Percentiles rank a stretch among this genome's conserved stretches.
phyloP scores from a whole-genome alignment of 176 grass and related monocot genomes.

The Triticum timopheevii region DNA sequence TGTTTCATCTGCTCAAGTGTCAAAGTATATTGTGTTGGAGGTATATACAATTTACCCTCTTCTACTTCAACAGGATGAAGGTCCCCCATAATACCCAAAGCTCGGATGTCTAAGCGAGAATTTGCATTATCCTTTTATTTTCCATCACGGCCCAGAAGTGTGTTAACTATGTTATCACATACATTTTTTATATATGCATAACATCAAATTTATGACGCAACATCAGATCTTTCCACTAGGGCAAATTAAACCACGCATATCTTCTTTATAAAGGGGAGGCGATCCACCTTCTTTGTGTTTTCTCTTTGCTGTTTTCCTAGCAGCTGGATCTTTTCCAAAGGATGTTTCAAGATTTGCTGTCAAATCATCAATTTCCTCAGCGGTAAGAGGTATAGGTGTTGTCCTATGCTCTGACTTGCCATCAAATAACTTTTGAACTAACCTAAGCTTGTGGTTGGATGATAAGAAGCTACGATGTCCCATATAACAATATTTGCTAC shows the following conservation, averaged over 20 bases:
- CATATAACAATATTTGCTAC: neutral
- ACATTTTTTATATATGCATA: constrained; percentile 6
- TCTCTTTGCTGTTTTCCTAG: neutral
- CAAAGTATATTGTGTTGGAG: neutral
- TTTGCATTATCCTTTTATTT: neutral
- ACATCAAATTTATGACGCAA: too few relatives aligned
- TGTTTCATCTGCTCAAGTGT: neutral
- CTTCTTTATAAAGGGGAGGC: too few relatives aligned
- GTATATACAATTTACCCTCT: neutral
- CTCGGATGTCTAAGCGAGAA: neutral
- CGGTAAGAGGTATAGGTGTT: neutral
- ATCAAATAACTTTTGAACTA: constrained; percentile 9
- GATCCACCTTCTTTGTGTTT: neutral
- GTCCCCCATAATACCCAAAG: neutral
- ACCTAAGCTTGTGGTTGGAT: neutral
- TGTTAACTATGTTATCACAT: neutral
- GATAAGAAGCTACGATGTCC: neutral
- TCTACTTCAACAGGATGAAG: neutral
- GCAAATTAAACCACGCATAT: too few relatives aligned
- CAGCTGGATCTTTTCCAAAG: neutral
- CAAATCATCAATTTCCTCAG: neutral
- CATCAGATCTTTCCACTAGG: too few relatives aligned
- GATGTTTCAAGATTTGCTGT: neutral
- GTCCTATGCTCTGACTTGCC: neutral
- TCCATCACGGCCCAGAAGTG: neutral